These are phyloP conservation scores for Trametes elegans DNA, from an alignment of 768 basidiomycete genomes.

Conservation along the genomic window DNA sequence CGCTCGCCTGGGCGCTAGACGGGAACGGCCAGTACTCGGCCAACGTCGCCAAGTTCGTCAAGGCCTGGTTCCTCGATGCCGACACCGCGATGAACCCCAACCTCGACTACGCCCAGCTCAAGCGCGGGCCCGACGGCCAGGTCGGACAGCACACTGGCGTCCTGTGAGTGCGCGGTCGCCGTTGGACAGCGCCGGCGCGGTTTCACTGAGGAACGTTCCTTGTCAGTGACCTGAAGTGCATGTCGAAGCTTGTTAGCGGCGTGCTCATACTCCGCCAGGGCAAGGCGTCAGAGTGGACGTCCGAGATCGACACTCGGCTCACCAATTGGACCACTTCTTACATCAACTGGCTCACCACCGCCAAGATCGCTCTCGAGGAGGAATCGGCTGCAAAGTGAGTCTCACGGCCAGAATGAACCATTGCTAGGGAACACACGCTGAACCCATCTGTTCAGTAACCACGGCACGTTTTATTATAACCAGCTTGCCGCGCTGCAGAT, in stretches of 20 bases:
- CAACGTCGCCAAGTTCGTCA: conserved; percentile 43
- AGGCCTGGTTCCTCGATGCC: conserved; percentile 59
- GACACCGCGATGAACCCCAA: conserved; percentile 64
- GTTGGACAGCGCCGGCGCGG: not conserved
- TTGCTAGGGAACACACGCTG: not conserved
- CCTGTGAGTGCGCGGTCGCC: conserved; percentile 38
- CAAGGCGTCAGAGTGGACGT: conserved; percentile 52
- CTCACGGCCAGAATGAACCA: no score
- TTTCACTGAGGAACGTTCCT: no score
- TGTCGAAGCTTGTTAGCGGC: conserved; percentile 54
- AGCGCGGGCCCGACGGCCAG: conserved; percentile 26
- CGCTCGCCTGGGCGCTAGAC: conserved; percentile 51
- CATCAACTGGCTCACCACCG: conserved; percentile 53
- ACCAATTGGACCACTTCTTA: conserved; percentile 51
- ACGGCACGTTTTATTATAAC: conserved; percentile 62
- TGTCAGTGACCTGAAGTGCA: conserved; percentile 56
- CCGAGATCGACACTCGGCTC: conserved; percentile 47
- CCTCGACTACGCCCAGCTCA: conserved; percentile 42
- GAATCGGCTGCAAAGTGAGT: conserved; percentile 47
- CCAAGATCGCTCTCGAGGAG: conserved; percentile 46
- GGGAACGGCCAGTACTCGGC: conserved; percentile 41
- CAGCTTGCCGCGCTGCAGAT: conserved; percentile 59
- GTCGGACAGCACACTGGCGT: conserved; percentile 50
- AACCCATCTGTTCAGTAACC: conserved; percentile 45
- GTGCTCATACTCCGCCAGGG: conserved; percentile 52